Evolutionary conservation across 495 filamentous ascomycete genomes (phyloP).

Genomic region (Hypoxylon cercidicola): DNA sequence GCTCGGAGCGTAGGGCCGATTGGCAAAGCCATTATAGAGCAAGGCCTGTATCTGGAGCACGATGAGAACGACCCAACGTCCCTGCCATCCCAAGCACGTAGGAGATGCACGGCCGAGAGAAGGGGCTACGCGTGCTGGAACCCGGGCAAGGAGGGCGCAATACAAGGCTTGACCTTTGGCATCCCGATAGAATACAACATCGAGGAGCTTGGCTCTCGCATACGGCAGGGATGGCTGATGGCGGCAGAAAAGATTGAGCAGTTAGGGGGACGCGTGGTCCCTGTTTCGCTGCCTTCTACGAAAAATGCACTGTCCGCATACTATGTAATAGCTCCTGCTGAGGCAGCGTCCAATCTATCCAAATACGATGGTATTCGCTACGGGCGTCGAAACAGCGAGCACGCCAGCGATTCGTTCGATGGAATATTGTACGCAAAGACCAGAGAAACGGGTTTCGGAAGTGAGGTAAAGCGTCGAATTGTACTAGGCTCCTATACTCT

Average conservation of each 20-base stretch:
- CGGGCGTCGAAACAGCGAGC: conserved; percentile 64
- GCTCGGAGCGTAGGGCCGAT: conserved; percentile 61
- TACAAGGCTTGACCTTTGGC: conserved; percentile 67
- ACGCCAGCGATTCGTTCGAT: conserved; percentile 46
- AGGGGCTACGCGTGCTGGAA: conserved; percentile 47
- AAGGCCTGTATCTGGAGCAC: conserved; percentile 57
- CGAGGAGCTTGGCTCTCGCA: conserved; percentile 70
- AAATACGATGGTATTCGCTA: conserved; percentile 97
- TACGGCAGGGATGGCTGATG: conserved; percentile 74
- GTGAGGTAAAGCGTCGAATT: conserved; percentile 86
- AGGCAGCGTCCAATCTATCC: conserved; percentile 96
- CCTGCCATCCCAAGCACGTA: conserved; percentile 65
- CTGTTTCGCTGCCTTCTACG: conserved; percentile 86
- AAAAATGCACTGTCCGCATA: conserved; percentile 89
- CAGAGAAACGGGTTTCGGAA: conserved; percentile 77
- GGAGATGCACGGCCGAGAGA: conserved; percentile 60
- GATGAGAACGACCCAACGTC: conserved; percentile 84
- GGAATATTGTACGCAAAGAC: conserved; percentile 78
- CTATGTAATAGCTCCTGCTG: conserved; percentile 93
- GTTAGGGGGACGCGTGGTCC: conserved; percentile 73
- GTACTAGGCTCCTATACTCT: conserved; percentile 90
- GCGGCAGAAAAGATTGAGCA: conserved; percentile 66
- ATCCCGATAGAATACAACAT: conserved; percentile 91
- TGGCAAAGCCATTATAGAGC: conserved; percentile 64
- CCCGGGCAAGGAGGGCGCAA: conserved; percentile 36